Conservation (phyloP, 768 basidiomycete species). For the Lactarius akahatsu region DNA sequence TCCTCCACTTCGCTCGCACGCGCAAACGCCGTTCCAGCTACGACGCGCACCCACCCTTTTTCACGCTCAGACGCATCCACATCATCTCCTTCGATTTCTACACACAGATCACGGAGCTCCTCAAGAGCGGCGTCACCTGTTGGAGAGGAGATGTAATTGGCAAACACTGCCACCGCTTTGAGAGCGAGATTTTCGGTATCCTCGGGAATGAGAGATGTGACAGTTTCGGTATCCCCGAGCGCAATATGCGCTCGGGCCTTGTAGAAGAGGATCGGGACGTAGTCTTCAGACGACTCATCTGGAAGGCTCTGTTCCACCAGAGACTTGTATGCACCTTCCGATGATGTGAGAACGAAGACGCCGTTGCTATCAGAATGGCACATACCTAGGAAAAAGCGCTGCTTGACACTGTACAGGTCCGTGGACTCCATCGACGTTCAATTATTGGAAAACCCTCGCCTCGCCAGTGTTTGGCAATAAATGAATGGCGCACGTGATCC, state of each 20-base stretch:
- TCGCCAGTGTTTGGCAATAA: background rate
- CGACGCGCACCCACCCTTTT: slow-evolving; percentile 69
- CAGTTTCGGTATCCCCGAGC: slow-evolving; percentile 56
- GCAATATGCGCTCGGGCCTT: slow-evolving; percentile 78
- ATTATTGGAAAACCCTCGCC: background rate
- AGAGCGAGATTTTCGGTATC: slow-evolving; percentile 64
- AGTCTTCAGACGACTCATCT: slow-evolving; percentile 61
- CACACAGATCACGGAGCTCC: slow-evolving; percentile 77
- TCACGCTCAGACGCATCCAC: slow-evolving; percentile 64
- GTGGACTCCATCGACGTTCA: slow-evolving; percentile 50
- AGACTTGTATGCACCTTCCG: slow-evolving; percentile 64
- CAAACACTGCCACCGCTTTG: slow-evolving; percentile 70
- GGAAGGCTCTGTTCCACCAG: slow-evolving; percentile 56
- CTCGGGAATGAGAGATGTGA: slow-evolving; percentile 53
- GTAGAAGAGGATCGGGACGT: slow-evolving; percentile 65
- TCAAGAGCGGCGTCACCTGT: slow-evolving; percentile 60
- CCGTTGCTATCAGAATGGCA: background rate
- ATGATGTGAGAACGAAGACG: background rate
- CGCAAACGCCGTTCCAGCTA: slow-evolving; percentile 86
- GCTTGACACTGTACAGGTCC: slow-evolving; percentile 65
- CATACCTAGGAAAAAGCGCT: slow-evolving; percentile 73
- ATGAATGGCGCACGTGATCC: background rate
- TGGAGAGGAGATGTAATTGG: slow-evolving; percentile 55
- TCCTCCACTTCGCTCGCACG: slow-evolving; percentile 86
- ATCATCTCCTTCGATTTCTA: slow-evolving; percentile 85